Base-by-base conservation (phyloP, 2,329 filamentous ascomycete species). In the Fusarium hostae region DNA sequence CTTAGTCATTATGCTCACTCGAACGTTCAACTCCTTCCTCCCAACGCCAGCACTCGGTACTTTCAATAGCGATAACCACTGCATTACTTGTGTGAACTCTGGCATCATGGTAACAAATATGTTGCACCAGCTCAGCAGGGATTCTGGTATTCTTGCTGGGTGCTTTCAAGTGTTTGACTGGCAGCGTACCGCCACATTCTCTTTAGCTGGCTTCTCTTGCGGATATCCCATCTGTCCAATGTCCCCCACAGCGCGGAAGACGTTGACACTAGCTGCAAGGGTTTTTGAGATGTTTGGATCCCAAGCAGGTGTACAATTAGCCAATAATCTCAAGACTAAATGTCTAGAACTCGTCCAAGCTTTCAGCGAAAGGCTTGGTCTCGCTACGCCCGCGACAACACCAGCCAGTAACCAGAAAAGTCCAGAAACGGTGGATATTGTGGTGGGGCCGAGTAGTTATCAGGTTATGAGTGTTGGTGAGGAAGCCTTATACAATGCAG, bases 1-100 rank as follows among this genome's bases (percentile, higher is more conserved):
- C 32, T 69, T 84, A 3, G 75, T 63, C 35, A 77, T 81, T 18
- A 80, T 80, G 60, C 75, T 85, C 5, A 82, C 80, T 56, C 79
- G 83, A 12, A 79, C 81, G 0, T 82, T 84, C 35, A 81, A 85
- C 50, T 77, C 75, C 16, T 85, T 84, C 40, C 58, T 76, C 2
- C 76, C 75, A 3, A 75, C 76, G 1, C 72, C 77, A 3, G 75
- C 77, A 5, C 59, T 76, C 1, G 74, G 76, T 3, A 78, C 77
- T 1, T 63, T 74, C 7, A 68, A 73, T 2, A 76, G 76, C 47
- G 75, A 76, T 52, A 76, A 76, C 28, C 71, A 76, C 28, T 76
- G 75, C 39, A 71, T 76, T 12, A 54, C 59, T 9, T 59, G 60
- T 35, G 73, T 73, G 6, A 72, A 77, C 39, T 76, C 77, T 9